Base-by-base conservation (phyloP, 768 basidiomycete genomes). In the Podaxis sp. region DNA sequence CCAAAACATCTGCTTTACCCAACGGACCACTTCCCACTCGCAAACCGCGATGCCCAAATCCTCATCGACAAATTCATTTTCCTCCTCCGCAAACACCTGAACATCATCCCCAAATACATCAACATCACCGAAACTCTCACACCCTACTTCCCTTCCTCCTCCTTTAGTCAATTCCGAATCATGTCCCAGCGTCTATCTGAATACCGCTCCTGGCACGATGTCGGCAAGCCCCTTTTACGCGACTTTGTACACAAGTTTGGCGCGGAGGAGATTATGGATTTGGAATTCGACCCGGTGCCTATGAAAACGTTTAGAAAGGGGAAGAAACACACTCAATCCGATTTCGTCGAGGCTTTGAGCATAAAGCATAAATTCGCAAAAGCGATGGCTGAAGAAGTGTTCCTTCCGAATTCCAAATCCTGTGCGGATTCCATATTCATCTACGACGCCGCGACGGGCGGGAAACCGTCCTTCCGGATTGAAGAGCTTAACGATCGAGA, bases 351-450 rank as follows among this genome's bases (percentile, higher is more conserved):
- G 2, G 69, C 75, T 4, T 68, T 75, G 6, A 44, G 38, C 2
- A 28, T 70, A 1, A 73, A 73, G n/a, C 64, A 64, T 5, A 54
- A 59, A 5, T 76, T 76, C 55, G 57, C 59, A 11, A 63, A 70
- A 9, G 66, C 62, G 1, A 37, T 77, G 7, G 58, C 65, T 9
- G 50, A 65, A n/a, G 57, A 69, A 21, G 59, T 77, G 7, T 67
- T 77, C 62, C 69, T 70, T 47, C 54, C 69, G 3, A 67, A 74
- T 57, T 25, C 50, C 42, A 65, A 69, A 28, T 73, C 73, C 4
- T 75, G 74, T 48, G 74, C 74, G 10, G 72, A 75, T 14, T 66
- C 74, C 0, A 32, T 77, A 7, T 73, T 77, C 62, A 72, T 77
- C 44, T 77, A 76, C 57, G 74, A 77, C 42, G 69, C 73, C 3